A percentile compares a stretch with the other conserved stretches of the same genome.
phyloP scores from a whole-genome alignment of 2,329 filamentous ascomycete species.

The Atkinsonella hypoxylon region DNA sequence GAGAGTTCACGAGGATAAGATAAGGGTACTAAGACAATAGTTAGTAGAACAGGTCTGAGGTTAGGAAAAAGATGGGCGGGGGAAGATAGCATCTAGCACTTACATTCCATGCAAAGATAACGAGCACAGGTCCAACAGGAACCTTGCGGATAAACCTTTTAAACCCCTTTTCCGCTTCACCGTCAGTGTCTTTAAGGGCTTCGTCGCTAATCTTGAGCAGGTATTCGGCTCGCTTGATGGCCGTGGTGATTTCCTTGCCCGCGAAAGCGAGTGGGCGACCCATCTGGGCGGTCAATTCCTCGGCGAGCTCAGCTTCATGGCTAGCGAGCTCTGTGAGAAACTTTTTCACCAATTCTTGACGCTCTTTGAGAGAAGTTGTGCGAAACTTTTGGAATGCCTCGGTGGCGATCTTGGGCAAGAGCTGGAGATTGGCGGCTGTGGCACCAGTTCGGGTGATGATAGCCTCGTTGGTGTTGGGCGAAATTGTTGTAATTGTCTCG shows the following conservation, averaged over 20 bases:
- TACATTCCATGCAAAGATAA: slow-evolving; percentile 95
- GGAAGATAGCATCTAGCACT: slow-evolving; percentile 22
- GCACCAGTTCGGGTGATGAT: slow-evolving; percentile 70
- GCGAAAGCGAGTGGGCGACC: slow-evolving; percentile 84
- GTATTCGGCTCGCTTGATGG: slow-evolving; percentile 75
- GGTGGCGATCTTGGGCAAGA: slow-evolving; percentile 59
- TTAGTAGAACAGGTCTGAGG: not conserved
- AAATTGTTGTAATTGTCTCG: slow-evolving; percentile 66
- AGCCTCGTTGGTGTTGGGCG: slow-evolving; percentile 75
- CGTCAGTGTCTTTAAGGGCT: slow-evolving; percentile 65
- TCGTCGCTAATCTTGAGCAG: slow-evolving; percentile 74
- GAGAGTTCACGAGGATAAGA: slow-evolving; percentile 81
- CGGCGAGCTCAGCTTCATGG: slow-evolving; percentile 67
- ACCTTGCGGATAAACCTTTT: slow-evolving; percentile 82
- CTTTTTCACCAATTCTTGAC: slow-evolving; percentile 70
- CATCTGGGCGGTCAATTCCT: slow-evolving; percentile 89
- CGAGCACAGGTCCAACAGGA: slow-evolving; percentile 74
- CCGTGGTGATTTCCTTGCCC: slow-evolving; percentile 71
- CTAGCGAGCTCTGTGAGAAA: slow-evolving; percentile 60
- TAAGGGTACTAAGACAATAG: slow-evolving; percentile 65
- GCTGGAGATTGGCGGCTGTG: slow-evolving; percentile 55
- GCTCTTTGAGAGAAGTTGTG: slow-evolving; percentile 60
- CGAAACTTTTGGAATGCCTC: slow-evolving; percentile 68
- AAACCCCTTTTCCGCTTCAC: slow-evolving; percentile 78
- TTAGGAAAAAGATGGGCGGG: not conserved